Conservation (phyloP, 1,139 yeast genomes). For the Meyerozyma sp. region DNA sequence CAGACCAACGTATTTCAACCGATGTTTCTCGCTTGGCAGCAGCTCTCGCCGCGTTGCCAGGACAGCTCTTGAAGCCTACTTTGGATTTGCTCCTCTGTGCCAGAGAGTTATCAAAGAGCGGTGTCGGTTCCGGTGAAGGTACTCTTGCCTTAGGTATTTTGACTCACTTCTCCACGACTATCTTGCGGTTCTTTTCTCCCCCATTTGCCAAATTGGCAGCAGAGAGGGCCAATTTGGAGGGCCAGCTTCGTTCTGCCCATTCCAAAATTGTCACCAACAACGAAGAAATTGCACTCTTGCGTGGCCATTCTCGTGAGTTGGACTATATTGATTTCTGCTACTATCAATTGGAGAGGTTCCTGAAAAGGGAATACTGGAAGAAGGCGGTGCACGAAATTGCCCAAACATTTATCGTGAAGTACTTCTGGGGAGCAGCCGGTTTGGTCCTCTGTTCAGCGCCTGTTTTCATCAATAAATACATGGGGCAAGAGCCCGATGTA, state of each 20-base stretch:
- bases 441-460: conserved; percentile 85
- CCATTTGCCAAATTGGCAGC: conserved; percentile 83
- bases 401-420: conserved; percentile 81
- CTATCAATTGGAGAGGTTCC: conserved; percentile 75
- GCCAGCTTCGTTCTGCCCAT: conserved; percentile 78
- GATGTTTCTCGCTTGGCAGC: conserved; percentile 73
- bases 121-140: conserved; percentile 83
- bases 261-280: conserved; percentile 72
- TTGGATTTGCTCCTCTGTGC: conserved; percentile 81
- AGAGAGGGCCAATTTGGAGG: conserved; percentile 76
- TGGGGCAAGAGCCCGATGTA: conserved; percentile 43
- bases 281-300: conserved; percentile 83
- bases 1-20: conserved; percentile 78
- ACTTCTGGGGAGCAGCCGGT: conserved; percentile 96
- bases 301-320: conserved; percentile 78
- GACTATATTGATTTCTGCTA: conserved; percentile 75
- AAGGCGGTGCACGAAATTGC: conserved; percentile 72
- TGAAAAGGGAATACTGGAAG: conserved; percentile 72
- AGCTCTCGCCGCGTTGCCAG: conserved; percentile 71
- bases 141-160: conserved; percentile 74
- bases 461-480: conserved; percentile 64
- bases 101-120: conserved; percentile 66
- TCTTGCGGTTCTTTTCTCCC: conserved; percentile 75
- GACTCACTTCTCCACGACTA: conserved; percentile 74
- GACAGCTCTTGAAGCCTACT: conserved; percentile 83